Base-by-base conservation (phyloP, 129 eudicot species). In the Sambucus nigra region DNA sequence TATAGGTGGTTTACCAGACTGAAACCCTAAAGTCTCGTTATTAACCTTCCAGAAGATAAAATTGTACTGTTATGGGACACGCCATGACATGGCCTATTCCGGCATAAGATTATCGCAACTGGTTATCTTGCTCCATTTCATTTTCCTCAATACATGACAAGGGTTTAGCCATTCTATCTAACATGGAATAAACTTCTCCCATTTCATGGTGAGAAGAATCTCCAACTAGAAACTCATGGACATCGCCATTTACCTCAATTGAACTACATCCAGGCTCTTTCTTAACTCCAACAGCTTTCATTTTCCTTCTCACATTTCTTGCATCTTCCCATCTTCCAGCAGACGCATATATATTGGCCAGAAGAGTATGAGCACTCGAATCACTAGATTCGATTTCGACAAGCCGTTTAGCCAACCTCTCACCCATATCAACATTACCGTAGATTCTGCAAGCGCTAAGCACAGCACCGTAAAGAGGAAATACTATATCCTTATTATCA, bases 241-340 rank as follows among this genome's bases (percentile, higher is more conserved):
- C 64, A 63, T 58, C 54, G 2, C 75, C 72, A 48, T 75, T 28
- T 60, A 77, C 73, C 41, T 82, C 86, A 7, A 83, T 60, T 6
- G 64, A 80, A 66, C 94, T 83, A 60, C 94, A 83, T 25, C 94
- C 94, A 11, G 86, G 86, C 40, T 61, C 70, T 71, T 83, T 83
- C 59, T 57, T 69, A 25, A 68, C 38, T 16, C 79, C 76, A 19
- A 31, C 25, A 14, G 35, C 54, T 60, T 67, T 63, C 83, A 83
- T 83, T 51, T 51, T 66, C 45, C 57, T 63, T 69, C 87, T 72
- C 40, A 75, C 83, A 51, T 64, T 69, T 50, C 40, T 64, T 16
- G 65, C 83, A 58, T 83, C 93, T 31, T 79, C 86, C 86, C 86
- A 83, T 63, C 86, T 72, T 20, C 65, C 73, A 38, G 70, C 86